A percentile compares a stretch with the other conserved stretches of the same genome.
These are phyloP conservation scores for Periconia sp. DNA, from an alignment of 2,329 filamentous ascomycete species.

Conservation along the genomic window DNA sequence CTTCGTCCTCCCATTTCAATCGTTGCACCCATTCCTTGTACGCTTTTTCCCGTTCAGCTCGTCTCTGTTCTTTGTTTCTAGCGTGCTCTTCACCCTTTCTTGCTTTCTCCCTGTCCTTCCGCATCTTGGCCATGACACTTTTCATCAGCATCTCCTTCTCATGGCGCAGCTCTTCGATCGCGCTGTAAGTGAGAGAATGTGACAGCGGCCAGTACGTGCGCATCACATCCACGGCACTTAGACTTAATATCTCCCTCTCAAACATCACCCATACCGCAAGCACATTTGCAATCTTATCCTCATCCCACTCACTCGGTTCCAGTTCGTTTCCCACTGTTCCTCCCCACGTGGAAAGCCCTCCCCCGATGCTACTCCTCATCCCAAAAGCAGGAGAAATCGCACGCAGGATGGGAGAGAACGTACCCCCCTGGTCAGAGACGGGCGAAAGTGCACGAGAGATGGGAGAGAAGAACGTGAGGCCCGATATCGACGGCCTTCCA, in stretches of 20 bases:
- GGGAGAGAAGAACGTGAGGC: background rate
- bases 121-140: background rate
- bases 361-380: too few relatives aligned
- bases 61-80: background rate
- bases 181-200: conserved; percentile 2
- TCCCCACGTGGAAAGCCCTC: too few relatives aligned
- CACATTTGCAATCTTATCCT: background rate
- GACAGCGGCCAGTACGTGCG: conserved; percentile 6
- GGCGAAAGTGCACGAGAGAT: background rate
- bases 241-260: conserved; percentile 6
- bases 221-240: conserved; percentile 1
- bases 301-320: background rate
- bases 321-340: background rate
- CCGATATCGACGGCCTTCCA: background rate
- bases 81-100: background rate
- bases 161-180: conserved; percentile 1
- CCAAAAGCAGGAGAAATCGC: too few relatives aligned
- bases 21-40: background rate
- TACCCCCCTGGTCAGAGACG: too few relatives aligned
- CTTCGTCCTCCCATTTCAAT: conserved; percentile 1
- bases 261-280: conserved; percentile 10
- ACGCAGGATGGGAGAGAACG: too few relatives aligned
- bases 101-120: background rate
- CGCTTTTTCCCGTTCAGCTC: background rate
- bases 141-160: conserved; percentile 9